A percentile compares a stretch with the other conserved stretches of the same genome.
Conservation (phyloP, 179 eudicot genomes). For the Carnegiea gigantea region DNA sequence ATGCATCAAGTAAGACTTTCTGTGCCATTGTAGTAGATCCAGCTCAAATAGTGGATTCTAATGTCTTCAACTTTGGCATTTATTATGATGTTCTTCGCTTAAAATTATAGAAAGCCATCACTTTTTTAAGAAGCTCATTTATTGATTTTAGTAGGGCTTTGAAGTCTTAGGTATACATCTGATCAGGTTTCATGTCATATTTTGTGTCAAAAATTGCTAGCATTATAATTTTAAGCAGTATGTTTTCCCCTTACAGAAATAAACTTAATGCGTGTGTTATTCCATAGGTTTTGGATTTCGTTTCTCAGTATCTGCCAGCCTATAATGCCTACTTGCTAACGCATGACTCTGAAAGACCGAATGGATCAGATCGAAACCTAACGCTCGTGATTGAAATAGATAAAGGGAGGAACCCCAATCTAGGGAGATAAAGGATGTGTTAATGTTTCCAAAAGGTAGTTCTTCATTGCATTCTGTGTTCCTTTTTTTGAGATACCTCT, state of each 20-base stretch:
- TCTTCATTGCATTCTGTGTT: neutral
- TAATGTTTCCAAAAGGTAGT: neutral
- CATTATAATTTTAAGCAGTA: neutral
- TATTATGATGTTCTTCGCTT: slow-evolving; percentile 34
- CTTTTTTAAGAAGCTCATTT: slow-evolving; percentile 35
- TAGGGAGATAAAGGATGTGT: too few relatives aligned
- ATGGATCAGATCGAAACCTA: slow-evolving; percentile 65
- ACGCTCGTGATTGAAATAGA: slow-evolving; percentile 58
- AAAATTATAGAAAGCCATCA: slow-evolving; percentile 30
- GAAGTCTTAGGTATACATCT: slow-evolving; percentile 47
- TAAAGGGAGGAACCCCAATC: too few relatives aligned
- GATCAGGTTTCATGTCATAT: neutral
- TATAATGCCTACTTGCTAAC: slow-evolving; percentile 90
- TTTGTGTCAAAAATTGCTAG: too few relatives aligned
- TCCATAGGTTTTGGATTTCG: slow-evolving; percentile 84
- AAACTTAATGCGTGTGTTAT: neutral
- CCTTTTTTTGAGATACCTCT: neutral
- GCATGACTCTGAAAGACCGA: slow-evolving; percentile 86
- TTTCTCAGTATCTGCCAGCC: slow-evolving; percentile 94
- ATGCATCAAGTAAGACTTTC: neutral
- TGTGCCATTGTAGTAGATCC: slow-evolving; percentile 22
- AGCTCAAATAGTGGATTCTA: slow-evolving; percentile 19
- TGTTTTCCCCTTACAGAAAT: neutral
- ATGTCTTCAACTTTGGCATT: slow-evolving; percentile 42
- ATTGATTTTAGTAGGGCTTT: slow-evolving; percentile 59